A percentile compares a stretch with the other conserved stretches of the same genome.
phyloP scores from a whole-genome alignment of 2,329 filamentous ascomycete genomes.

The Blastomyces emzantsi region DNA sequence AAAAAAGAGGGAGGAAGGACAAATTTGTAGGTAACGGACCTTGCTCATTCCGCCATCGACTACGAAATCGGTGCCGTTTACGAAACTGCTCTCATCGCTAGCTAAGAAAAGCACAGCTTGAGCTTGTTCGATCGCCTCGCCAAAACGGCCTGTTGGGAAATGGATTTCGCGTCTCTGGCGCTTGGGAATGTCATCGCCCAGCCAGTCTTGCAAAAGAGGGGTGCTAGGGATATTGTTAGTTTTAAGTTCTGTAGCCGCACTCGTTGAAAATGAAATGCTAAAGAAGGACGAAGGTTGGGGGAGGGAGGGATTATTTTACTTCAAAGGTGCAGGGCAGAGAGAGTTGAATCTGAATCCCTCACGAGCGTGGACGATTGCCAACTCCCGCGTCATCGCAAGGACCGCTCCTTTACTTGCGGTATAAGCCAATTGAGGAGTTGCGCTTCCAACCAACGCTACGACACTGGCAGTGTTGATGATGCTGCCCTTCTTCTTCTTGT shows the following conservation, averaged over 20 bases:
- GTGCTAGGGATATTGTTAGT: constrained; percentile 44
- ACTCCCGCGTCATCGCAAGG: constrained; percentile 76
- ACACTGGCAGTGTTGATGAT: constrained; percentile 91
- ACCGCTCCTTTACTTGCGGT: constrained; percentile 92
- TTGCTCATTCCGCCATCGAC: constrained; percentile 95
- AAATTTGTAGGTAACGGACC: constrained; percentile 28
- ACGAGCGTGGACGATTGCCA: constrained; percentile 84
- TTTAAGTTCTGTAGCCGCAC: neutral
- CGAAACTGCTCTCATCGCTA: constrained; percentile 79
- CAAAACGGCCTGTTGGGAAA: constrained; percentile 80
- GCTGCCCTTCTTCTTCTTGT: constrained; percentile 69
- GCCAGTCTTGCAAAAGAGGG: constrained; percentile 83
- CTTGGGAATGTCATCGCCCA: constrained; percentile 78
- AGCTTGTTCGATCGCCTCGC: constrained; percentile 89
- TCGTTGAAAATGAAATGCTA: neutral
- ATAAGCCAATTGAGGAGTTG: constrained; percentile 84
- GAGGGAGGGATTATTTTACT: constrained; percentile 40
- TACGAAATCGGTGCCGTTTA: constrained; percentile 85
- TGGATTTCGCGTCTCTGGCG: constrained; percentile 75
- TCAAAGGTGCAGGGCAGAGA: constrained; percentile 81
- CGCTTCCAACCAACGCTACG: constrained; percentile 76
- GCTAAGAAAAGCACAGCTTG: constrained; percentile 82
- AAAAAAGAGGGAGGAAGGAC: neutral
- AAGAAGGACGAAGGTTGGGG: too few relatives aligned
- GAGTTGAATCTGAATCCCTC: constrained; percentile 88